Evolutionary conservation across 2,329 filamentous ascomycete genomes (phyloP).

Genomic region (Curvularia sp.): DNA sequence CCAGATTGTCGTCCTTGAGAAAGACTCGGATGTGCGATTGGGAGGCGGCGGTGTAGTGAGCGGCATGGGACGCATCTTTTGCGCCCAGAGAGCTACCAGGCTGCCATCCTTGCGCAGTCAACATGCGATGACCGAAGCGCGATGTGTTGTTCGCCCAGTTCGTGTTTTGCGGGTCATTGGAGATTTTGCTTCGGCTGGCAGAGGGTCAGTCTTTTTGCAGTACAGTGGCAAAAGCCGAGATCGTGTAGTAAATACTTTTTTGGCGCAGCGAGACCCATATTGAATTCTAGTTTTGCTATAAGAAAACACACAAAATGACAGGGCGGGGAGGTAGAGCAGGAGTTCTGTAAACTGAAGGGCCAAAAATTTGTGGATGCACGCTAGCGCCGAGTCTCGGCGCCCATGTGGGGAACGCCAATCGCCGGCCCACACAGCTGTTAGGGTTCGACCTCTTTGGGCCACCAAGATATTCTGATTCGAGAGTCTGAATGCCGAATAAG

Average conservation of each 20-base stretch:
- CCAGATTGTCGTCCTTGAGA: conserved; percentile 89
- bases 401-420: conserved; percentile 25
- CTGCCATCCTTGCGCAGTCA: conserved; percentile 87
- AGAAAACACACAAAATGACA: not conserved
- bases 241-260: conserved; percentile 63
- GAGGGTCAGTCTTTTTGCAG: conserved; percentile 20
- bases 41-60: conserved; percentile 79
- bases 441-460: conserved; percentile 2
- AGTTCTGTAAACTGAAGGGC: conserved; percentile 22
- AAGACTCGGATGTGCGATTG: conserved; percentile 83
- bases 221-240: not conserved
- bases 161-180: conserved; percentile 93
- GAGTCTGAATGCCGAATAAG: not conserved
- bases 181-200: conserved; percentile 71
- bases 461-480: not conserved
- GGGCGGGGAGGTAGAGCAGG: conserved; percentile 17
- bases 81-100: conserved; percentile 84
- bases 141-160: conserved; percentile 84
- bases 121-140: conserved; percentile 87
- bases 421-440: not conserved
- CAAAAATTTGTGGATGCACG: conserved; percentile 41
- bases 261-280: conserved; percentile 73
- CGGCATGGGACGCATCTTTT: conserved; percentile 74
- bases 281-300: conserved; percentile 21
- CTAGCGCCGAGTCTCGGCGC: conserved; percentile 42